A percentile compares a stretch with the other conserved stretches of the same genome.
These are phyloP conservation scores for Handroanthus guayacan DNA, from an alignment of 257 asterid genomes.

Conservation along the genomic window DNA sequence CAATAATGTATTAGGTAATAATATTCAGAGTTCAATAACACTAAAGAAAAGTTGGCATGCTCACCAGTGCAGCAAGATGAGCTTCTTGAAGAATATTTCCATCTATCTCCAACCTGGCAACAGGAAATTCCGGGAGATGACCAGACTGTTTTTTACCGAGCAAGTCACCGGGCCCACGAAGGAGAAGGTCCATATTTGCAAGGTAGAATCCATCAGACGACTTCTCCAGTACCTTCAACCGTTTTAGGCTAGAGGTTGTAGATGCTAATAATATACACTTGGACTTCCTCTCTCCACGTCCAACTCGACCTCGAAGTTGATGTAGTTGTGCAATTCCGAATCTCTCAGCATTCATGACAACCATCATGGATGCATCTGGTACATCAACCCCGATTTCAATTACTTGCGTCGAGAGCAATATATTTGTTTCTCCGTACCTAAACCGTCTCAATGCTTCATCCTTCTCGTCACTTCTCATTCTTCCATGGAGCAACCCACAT, in stretches of 20 bases:
- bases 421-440: constrained; percentile 76
- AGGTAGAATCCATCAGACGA: constrained; percentile 86
- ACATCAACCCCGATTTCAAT: constrained; percentile 95
- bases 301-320: constrained; percentile 95
- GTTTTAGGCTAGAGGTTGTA: constrained; percentile 60
- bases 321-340: constrained; percentile 93
- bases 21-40: background rate
- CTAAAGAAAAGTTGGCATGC: constrained; percentile 20
- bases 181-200: constrained; percentile 88
- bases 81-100: constrained; percentile 92
- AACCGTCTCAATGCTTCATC: constrained; percentile 78
- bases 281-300: constrained; percentile 89
- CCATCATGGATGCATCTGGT: constrained; percentile 99
- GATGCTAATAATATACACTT: constrained; percentile 73
- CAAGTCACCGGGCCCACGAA: constrained; percentile 96
- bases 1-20: too few species aligned
- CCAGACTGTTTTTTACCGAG: constrained; percentile 97
- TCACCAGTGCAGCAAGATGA: constrained; percentile 88
- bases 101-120: constrained; percentile 89
- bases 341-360: constrained; percentile 95
- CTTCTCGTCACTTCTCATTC: constrained; percentile 83
- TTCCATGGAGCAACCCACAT: constrained; percentile 90
- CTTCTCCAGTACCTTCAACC: constrained; percentile 82
- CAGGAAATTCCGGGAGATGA: constrained; percentile 92
- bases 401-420: constrained; percentile 90